Percentiles rank a stretch among this genome's conserved stretches.
phyloP scores from a whole-genome alignment of 192 early-diverging fungal species.

The Spinellus fusiger region DNA sequence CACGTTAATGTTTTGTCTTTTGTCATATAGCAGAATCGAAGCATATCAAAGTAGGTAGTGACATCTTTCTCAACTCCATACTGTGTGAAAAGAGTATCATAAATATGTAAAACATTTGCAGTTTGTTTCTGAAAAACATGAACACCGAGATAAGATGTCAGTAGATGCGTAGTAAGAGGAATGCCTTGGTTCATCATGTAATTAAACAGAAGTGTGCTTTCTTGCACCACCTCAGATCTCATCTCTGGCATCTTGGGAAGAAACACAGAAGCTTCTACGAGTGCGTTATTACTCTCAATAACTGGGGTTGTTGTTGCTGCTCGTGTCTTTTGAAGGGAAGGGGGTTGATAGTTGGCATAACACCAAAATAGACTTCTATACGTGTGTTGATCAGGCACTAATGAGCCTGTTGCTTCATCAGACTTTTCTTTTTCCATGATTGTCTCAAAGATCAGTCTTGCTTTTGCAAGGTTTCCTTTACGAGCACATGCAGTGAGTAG shows the following conservation, averaged over 20 bases:
- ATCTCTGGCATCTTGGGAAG: constrained; percentile 2
- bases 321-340: constrained; percentile 9
- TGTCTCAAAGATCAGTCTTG: constrained; percentile 55
- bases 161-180: constrained; percentile 35
- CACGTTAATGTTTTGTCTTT: constrained; percentile 55
- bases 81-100: constrained; percentile 45
- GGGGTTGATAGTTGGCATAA: constrained; percentile 42
- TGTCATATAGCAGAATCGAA: constrained; percentile 55
- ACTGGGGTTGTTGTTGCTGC: background rate
- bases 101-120: constrained; percentile 38
- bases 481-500: constrained; percentile 69
- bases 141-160: constrained; percentile 57
- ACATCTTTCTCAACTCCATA: constrained; percentile 45
- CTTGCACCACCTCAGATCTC: constrained; percentile 22
- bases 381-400: constrained; percentile 54
- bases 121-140: constrained; percentile 49
- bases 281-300: background rate
- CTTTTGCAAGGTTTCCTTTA: constrained; percentile 66
- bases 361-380: constrained; percentile 68
- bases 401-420: constrained; percentile 23
- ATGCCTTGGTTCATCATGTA: constrained; percentile 13
- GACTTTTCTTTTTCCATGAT: constrained; percentile 45
- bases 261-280: constrained; percentile 6
- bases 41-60: constrained; percentile 53
- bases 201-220: constrained; percentile 30